phyloP scores from a whole-genome alignment of 2,329 filamentous ascomycete species.

The Penicillium vulpinum region DNA sequence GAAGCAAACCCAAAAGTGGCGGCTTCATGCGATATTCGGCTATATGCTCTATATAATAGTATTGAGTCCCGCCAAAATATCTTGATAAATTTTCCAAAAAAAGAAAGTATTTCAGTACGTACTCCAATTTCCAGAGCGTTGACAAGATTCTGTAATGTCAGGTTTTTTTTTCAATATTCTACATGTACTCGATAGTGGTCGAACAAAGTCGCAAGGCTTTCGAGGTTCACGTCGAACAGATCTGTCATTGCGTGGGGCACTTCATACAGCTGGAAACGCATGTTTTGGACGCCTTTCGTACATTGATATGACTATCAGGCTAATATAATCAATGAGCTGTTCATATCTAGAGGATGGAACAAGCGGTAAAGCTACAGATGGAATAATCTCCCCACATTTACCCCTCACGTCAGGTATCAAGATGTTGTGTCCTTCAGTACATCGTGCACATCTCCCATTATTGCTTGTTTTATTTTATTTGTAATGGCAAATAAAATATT shows the following conservation, averaged over 20 bases:
- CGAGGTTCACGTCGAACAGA: slow-evolving; percentile 15
- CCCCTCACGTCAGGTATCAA: background rate
- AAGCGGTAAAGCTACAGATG: background rate
- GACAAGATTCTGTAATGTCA: background rate
- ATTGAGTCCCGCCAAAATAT: background rate
- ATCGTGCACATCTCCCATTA: background rate
- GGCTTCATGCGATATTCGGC: background rate
- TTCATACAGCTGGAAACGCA: slow-evolving; percentile 21
- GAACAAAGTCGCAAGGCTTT: background rate
- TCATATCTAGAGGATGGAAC: background rate
- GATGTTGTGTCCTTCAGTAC: background rate
- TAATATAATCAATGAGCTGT: background rate
- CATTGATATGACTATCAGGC: slow-evolving; percentile 1
- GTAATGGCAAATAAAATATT: slow-evolving; percentile 18
- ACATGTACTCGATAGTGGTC: background rate
- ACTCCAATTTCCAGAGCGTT: too few species aligned
- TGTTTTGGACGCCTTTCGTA: slow-evolving; percentile 15
- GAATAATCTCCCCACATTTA: background rate
- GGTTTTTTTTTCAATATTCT: background rate
- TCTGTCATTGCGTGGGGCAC: slow-evolving; percentile 15
- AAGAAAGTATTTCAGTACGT: background rate
- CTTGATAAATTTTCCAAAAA: background rate
- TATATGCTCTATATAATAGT: background rate
- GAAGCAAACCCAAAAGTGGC: background rate
- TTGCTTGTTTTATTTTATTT: background rate